Evolutionary conservation across 1,284 basidiomycete species (phyloP).

Genomic region (Trametes polyzona): DNA sequence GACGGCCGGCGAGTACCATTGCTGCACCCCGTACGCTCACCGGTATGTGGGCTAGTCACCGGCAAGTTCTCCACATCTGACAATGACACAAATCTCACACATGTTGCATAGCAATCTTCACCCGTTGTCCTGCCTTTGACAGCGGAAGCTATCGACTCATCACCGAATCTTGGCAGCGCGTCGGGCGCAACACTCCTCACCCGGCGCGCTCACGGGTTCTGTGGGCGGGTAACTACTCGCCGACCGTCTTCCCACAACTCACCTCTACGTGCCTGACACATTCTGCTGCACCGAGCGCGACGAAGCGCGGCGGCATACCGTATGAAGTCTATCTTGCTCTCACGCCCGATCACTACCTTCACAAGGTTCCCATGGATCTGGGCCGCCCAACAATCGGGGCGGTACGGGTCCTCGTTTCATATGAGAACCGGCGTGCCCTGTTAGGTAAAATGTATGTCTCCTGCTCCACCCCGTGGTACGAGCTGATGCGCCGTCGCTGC

Average conservation of each 20-base stretch:
- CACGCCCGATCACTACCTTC: not conserved
- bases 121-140: not conserved
- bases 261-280: not conserved
- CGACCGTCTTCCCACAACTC: not conserved
- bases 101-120: not conserved
- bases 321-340: not conserved
- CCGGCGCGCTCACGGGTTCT: conserved; percentile 1
- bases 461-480: conserved; percentile 2
- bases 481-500: not conserved
- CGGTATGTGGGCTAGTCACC: too few relatives aligned
- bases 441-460: not conserved
- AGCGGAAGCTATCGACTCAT: not conserved
- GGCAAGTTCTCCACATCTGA: too few relatives aligned
- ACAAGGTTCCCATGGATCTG: conserved; percentile 3
- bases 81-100: not conserved
- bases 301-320: not conserved
- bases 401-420: conserved; percentile 1
- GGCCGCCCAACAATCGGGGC: conserved; percentile 1
- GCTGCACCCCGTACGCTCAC: too few relatives aligned
- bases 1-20: too few relatives aligned
- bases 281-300: not conserved
- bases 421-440: not conserved
- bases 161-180: not conserved
- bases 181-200: not conserved
- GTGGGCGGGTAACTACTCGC: conserved; percentile 1